These are phyloP conservation scores for Chamaecyparis obtusa DNA, from an alignment of 75 land plant genomes.

Conservation along the genomic window DNA sequence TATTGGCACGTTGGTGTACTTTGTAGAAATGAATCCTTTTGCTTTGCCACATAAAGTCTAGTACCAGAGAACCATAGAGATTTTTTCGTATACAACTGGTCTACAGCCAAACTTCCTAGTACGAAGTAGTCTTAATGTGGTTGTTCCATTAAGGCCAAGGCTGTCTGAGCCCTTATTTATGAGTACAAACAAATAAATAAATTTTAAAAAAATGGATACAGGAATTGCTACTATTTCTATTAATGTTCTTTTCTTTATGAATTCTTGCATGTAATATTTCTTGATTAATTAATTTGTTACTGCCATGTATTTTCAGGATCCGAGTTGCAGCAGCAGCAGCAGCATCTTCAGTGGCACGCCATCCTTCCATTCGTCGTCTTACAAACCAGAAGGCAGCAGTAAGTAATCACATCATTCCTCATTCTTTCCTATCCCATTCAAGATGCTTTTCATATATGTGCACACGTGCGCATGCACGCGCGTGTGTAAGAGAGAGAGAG, in stretches of 20 bases:
- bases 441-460: background rate
- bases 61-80: background rate
- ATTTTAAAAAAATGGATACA: background rate
- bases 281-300: background rate
- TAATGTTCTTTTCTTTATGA: background rate
- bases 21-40: background rate
- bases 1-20: too few relatives aligned
- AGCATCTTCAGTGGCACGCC: slow-evolving; percentile 61
- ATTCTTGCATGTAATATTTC: background rate
- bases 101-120: background rate
- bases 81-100: background rate
- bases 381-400: slow-evolving; percentile 37
- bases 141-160: background rate
- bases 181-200: background rate
- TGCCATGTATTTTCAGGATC: slow-evolving; percentile 43
- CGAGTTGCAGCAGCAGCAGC: slow-evolving; percentile 78
- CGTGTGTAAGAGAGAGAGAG: background rate
- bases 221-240: background rate
- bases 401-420: slow-evolving; percentile 15
- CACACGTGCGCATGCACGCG: background rate
- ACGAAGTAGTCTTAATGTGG: background rate
- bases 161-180: background rate
- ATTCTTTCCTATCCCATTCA: background rate
- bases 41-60: background rate
- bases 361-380: slow-evolving; percentile 52